Percentiles rank a stretch among this genome's conserved stretches.
These are phyloP conservation scores for Leishmania gerbilli DNA, from an alignment of 208 protist genomes.

Conservation along the genomic window DNA sequence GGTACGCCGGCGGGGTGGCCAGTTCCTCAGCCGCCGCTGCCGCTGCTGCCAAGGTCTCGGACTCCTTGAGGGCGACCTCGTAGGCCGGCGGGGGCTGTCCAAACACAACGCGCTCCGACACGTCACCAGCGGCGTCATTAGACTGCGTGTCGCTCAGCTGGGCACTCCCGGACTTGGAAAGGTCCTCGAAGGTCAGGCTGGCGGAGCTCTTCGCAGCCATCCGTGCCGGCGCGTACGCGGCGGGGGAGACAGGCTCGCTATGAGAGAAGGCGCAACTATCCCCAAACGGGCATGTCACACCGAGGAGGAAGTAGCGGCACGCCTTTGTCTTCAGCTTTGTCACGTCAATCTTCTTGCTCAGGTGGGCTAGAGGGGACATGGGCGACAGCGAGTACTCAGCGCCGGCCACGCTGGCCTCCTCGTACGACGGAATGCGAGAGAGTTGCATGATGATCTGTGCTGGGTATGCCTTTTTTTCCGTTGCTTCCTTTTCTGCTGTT, in stretches of 20 bases:
- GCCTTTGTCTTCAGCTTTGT: slow-evolving; percentile 88
- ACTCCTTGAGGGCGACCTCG: slow-evolving; percentile 53
- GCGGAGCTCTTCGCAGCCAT: slow-evolving; percentile 16
- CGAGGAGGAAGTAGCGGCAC: slow-evolving; percentile 83
- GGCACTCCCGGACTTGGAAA: slow-evolving; percentile 30
- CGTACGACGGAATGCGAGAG: slow-evolving; percentile 36
- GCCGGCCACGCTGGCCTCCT: slow-evolving; percentile 36
- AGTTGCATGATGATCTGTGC: slow-evolving; percentile 17
- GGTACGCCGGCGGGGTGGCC: slow-evolving; percentile 63
- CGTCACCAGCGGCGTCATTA: slow-evolving; percentile 26
- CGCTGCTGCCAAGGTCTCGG: slow-evolving; percentile 22
- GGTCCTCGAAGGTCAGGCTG: slow-evolving; percentile 30
- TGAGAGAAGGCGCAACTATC: slow-evolving; percentile 89
- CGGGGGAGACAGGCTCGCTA: slow-evolving; percentile 44
- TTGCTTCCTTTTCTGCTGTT: not conserved
- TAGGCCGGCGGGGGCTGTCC: slow-evolving; percentile 71
- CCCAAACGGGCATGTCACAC: slow-evolving; percentile 75
- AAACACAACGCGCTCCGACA: slow-evolving; percentile 33
- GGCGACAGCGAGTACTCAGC: slow-evolving; percentile 27
- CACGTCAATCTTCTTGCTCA: slow-evolving; percentile 72
- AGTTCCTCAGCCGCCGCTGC: slow-evolving; percentile 16
- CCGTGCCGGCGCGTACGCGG: slow-evolving; percentile 11
- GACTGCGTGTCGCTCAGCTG: slow-evolving; percentile 34
- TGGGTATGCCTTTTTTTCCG: not conserved
- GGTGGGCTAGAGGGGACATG: slow-evolving; percentile 22